phyloP scores from a whole-genome alignment of 768 basidiomycete genomes.

The Calocera cornea region DNA sequence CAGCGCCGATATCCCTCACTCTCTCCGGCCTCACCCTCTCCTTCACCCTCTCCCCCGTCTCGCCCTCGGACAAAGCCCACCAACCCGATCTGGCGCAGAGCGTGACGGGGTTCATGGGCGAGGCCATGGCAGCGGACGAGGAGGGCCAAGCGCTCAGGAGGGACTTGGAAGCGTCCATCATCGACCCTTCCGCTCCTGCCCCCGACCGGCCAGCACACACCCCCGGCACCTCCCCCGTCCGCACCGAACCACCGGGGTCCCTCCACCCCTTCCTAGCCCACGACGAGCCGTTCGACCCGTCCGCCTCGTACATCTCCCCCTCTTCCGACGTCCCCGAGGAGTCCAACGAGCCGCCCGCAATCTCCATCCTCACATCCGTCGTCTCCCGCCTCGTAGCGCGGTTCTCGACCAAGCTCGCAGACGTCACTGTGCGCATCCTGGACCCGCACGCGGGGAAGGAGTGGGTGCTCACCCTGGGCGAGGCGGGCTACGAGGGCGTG shows the following conservation, averaged over 20 bases:
- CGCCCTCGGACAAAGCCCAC: slow-evolving; percentile 9
- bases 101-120: background rate
- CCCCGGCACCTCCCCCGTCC: background rate
- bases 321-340: background rate
- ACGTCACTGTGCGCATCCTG: slow-evolving; percentile 56
- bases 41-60: slow-evolving; percentile 23
- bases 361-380: slow-evolving; percentile 67
- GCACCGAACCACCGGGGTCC: slow-evolving; percentile 35
- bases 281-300: slow-evolving; percentile 39
- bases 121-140: slow-evolving; percentile 5
- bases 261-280: slow-evolving; percentile 39
- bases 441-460: slow-evolving; percentile 30
- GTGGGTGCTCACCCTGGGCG: background rate
- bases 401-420: slow-evolving; percentile 61
- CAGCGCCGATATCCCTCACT: slow-evolving; percentile 56
- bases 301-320: slow-evolving; percentile 20
- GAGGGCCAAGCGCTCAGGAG: background rate
- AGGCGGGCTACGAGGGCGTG: background rate
- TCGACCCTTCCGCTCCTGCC: background rate
- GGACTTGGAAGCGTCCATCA: background rate
- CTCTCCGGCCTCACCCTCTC: slow-evolving; percentile 53
- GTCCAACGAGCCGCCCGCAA: slow-evolving; percentile 31
- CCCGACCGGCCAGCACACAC: background rate
- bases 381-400: slow-evolving; percentile 66
- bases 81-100: slow-evolving; percentile 4